These are phyloP conservation scores for Pseudogymnoascus sp. DNA, from an alignment of 2,329 filamentous ascomycete genomes.

Conservation along the genomic window DNA sequence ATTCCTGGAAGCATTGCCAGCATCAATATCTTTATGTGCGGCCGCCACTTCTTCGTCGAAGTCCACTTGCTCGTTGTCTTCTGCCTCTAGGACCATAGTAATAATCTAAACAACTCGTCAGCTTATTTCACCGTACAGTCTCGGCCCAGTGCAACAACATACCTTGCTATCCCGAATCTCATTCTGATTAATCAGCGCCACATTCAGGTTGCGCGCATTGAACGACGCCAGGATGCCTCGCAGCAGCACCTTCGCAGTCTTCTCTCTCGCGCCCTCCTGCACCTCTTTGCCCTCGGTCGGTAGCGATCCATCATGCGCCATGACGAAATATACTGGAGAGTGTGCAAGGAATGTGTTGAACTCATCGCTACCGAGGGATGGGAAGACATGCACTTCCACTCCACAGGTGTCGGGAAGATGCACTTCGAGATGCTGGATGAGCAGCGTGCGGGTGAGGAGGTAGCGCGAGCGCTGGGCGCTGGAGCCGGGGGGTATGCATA, in stretches of 20 bases:
- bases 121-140: not conserved
- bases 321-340: constrained; percentile 57
- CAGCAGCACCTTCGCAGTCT: constrained; percentile 26
- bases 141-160: constrained; percentile 7
- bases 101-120: constrained; percentile 33
- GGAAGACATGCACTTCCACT: constrained; percentile 35
- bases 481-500: constrained; percentile 47
- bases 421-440: constrained; percentile 53
- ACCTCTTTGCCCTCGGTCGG: constrained; percentile 1
- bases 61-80: constrained; percentile 13
- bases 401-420: constrained; percentile 22
- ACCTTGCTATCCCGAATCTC: constrained; percentile 60
- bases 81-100: constrained; percentile 40
- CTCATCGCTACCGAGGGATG: constrained; percentile 38
- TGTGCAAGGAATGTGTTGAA: constrained; percentile 51
- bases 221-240: constrained; percentile 47
- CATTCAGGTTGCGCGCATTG: constrained; percentile 49
- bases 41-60: constrained; percentile 10
- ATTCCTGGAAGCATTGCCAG: not conserved
- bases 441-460: constrained; percentile 52
- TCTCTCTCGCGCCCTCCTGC: constrained; percentile 15
- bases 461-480: constrained; percentile 37
- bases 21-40: not conserved
- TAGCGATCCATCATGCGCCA: constrained; percentile 56
- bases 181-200: constrained; percentile 57